phyloP scores from a whole-genome alignment of 345 rosid genomes.

The Microthlaspi erraticum region DNA sequence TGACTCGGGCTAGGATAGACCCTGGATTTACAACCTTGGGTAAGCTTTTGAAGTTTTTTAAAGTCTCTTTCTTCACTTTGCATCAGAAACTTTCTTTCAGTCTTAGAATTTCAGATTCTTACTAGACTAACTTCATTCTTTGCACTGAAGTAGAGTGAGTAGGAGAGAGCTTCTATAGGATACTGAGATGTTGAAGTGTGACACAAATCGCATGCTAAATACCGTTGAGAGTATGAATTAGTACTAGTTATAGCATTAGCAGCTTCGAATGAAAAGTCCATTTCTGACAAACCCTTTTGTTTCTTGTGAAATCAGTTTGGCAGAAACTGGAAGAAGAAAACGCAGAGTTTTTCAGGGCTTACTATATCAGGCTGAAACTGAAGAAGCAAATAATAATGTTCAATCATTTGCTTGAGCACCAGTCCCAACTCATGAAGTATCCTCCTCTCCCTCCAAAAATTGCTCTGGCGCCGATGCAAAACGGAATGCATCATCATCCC shows the following conservation, averaged over 20 bases:
- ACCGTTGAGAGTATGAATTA: constrained; percentile 13
- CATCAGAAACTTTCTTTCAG: background rate
- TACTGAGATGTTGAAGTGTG: constrained; percentile 22
- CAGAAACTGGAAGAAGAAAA: constrained; percentile 99
- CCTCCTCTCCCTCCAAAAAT: constrained; percentile 68
- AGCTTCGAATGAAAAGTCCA: constrained; percentile 4
- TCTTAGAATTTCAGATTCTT: constrained; percentile 1
- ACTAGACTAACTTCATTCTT: too few species aligned
- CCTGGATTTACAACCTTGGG: constrained; percentile 56
- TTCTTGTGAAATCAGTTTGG: constrained; percentile 67
- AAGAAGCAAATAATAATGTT: constrained; percentile 91
- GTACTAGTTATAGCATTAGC: constrained; percentile 19
- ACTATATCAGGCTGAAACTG: constrained; percentile 89
- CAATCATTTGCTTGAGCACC: constrained; percentile 93
- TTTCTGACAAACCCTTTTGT: background rate
- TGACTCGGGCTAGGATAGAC: constrained; percentile 47
- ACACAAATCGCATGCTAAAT: constrained; percentile 1
- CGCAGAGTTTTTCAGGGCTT: constrained; percentile 91
- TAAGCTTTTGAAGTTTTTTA: constrained; percentile 33
- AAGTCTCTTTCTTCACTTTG: constrained; percentile 14
- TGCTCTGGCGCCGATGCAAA: constrained; percentile 85
- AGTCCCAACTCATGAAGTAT: constrained; percentile 89
- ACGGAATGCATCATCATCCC: constrained; percentile 78
- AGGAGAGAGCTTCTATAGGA: constrained; percentile 17
- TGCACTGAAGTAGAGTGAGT: background rate